Conservation (phyloP, 2,329 filamentous ascomycete species). For the Monascus ruber region DNA sequence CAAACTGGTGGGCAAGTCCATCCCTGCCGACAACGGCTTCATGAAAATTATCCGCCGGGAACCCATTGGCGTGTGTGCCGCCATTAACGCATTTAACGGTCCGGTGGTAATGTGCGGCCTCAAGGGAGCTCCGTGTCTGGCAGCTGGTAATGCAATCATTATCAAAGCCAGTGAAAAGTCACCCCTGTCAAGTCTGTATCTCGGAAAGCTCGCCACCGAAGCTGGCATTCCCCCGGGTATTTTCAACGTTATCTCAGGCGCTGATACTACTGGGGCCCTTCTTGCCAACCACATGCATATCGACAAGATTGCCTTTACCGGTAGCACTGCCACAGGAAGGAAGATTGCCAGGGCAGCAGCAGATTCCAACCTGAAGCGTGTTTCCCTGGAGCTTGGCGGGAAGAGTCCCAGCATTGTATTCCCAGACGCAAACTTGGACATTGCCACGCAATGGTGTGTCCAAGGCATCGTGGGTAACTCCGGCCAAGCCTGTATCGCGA, state of each 20-base stretch:
- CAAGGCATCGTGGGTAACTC: slow-evolving; percentile 2
- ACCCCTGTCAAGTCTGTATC: slow-evolving; percentile 48
- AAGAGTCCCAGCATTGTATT: slow-evolving; percentile 16
- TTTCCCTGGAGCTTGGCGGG: slow-evolving; percentile 13
- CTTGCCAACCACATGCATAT: slow-evolving; percentile 7
- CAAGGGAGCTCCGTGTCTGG: slow-evolving; percentile 2
- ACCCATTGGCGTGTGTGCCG: slow-evolving; percentile 8
- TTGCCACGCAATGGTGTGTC: slow-evolving; percentile 3
- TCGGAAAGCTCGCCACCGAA: slow-evolving; percentile 46
- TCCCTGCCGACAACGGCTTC: slow-evolving; percentile 9
- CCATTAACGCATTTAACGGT: slow-evolving; percentile 9
- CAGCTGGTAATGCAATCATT: slow-evolving; percentile 44
- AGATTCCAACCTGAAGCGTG: slow-evolving; percentile 7
- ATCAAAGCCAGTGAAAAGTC: slow-evolving; percentile 52
- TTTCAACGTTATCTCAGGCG: slow-evolving; percentile 47
- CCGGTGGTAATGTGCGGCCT: slow-evolving; percentile 1
- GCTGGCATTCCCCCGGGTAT: slow-evolving; percentile 48
- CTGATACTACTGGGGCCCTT: slow-evolving; percentile 40
- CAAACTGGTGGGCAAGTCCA: slow-evolving; percentile 9
- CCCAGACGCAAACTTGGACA: slow-evolving; percentile 11
- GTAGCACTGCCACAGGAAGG: slow-evolving; percentile 6
- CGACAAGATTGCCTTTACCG: slow-evolving; percentile 15
- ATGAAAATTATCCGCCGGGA: slow-evolving; percentile 7
- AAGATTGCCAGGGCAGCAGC: slow-evolving; percentile 8
- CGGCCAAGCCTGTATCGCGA: slow-evolving; percentile 9